Base-by-base conservation (phyloP, 2,329 filamentous ascomycete genomes). In the Clonostachys byssicola region DNA sequence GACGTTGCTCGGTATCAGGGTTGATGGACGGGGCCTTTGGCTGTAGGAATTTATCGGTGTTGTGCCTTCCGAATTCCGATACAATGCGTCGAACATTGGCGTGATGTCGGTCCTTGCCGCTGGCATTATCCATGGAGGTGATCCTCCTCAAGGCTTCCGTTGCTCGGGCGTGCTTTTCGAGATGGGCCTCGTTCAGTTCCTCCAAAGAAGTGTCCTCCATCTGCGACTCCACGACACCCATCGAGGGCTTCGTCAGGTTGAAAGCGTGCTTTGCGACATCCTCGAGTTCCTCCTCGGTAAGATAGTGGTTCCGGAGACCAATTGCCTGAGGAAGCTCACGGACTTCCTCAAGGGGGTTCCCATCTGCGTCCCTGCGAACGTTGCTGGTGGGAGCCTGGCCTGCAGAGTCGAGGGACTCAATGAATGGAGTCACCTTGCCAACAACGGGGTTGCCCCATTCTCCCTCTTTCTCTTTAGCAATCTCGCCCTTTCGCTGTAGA, bases 41-140 rank as follows among this genome's bases (percentile, higher is more conserved):
- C 20, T 78, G 76, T 33, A 99, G 77, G 5, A 70, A 63, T 9
- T 66, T 58, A 66, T 99, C 94, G 2, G 94, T 99, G 56, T 86
- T 83, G 74, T 99, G 94, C 44, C 94, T 84, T 44, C 94, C 94
- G 60, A 99, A 96, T 4, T 83, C 85, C 51, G 92, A 81, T 54
- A 99, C 80, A 65, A 92, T 95, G 51, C 90, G 85, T 56, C 85
- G 79, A 56, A 92, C 86, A 63, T 96, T 96, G 61, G 88, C 83
- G 56, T 91, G 85, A 56, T 85, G 83, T 45, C 83, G 81, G 60
- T 96, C 89, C 66, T 87, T 86, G 55, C 81, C 84, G 65, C 81
- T 92, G 57, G 83, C 86, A 59, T 95, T 91, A 39, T 79, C 77
- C 47, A 99, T 72, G 40, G 81, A 79, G 2, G 89, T 80, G 63